Conservation (phyloP, 805 yeast genomes). For the Wickerhamomyces subpelliculosus region DNA sequence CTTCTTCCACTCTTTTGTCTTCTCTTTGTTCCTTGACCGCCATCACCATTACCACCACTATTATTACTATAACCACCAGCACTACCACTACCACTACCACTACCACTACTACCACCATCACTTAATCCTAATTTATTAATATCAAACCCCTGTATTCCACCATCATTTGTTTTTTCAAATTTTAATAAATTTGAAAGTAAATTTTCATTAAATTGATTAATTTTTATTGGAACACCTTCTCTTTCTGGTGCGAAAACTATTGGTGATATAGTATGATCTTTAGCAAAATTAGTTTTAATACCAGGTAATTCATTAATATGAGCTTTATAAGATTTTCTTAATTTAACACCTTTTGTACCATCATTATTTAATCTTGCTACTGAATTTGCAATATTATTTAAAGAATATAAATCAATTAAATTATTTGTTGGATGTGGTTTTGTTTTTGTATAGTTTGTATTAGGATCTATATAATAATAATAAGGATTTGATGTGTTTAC, state of each 20-base stretch:
- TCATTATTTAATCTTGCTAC: constrained; percentile 84
- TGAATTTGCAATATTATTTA: constrained; percentile 63
- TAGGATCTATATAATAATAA: constrained; percentile 34
- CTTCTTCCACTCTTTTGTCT: constrained; percentile 31
- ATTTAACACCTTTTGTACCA: constrained; percentile 86
- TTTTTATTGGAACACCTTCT: constrained; percentile 34
- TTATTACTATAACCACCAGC: constrained; percentile 70
- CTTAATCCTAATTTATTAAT: constrained; percentile 58
- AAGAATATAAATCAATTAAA: constrained; percentile 59
- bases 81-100: constrained; percentile 64
- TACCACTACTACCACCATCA: constrained; percentile 29
- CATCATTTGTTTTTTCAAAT: constrained; percentile 57
- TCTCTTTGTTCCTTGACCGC: constrained; percentile 25
- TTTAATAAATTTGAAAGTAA: constrained; percentile 42
- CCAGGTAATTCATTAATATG: constrained; percentile 86
- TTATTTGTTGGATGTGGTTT: constrained; percentile 70
- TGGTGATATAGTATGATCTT: constrained; percentile 31
- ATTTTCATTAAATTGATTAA: constrained; percentile 43
- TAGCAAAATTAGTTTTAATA: constrained; percentile 56
- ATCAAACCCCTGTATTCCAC: constrained; percentile 76
- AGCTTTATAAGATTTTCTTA: constrained; percentile 90
- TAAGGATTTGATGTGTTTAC: constrained; percentile 21
- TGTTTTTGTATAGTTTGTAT: constrained; percentile 26
- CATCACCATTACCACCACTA: constrained; percentile 50
- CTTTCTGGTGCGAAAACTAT: constrained; percentile 26